Evolutionary conservation across 192 early-diverging fungal species (phyloP).

Genomic region (Mortierella claussenii): DNA sequence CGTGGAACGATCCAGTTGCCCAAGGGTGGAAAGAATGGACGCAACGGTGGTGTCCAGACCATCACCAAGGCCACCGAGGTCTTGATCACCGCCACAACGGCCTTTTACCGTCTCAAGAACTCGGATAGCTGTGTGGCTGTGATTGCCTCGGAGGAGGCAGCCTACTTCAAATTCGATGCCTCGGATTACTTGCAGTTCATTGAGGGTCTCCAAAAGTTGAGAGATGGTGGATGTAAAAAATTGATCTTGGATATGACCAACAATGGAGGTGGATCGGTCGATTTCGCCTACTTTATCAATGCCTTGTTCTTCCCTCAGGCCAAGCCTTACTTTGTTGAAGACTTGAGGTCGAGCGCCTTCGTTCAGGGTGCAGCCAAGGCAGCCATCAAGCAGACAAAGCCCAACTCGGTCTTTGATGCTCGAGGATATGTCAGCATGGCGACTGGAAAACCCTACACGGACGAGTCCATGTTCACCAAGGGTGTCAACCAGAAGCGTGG

Average conservation of each 20-base stretch:
- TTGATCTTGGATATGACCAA: constrained; percentile 57
- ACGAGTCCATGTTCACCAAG: constrained; percentile 45
- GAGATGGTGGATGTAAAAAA: constrained; percentile 42
- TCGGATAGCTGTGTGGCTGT: constrained; percentile 48
- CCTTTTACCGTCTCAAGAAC: constrained; percentile 33
- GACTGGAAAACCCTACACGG: constrained; percentile 31
- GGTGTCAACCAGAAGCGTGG: constrained; percentile 23
- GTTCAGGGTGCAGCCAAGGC: constrained; percentile 33
- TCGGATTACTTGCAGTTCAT: constrained; percentile 32
- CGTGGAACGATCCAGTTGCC: constrained; percentile 35
- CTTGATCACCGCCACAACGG: constrained; percentile 27
- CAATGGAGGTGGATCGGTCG: constrained; percentile 50
- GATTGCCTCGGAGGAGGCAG: constrained; percentile 43
- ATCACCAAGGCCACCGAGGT: constrained; percentile 38
- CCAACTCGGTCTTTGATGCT: constrained; percentile 31
- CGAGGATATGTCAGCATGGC: constrained; percentile 13
- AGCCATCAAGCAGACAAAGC: constrained; percentile 8
- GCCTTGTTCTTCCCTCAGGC: constrained; percentile 42
- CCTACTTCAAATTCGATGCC: constrained; percentile 23
- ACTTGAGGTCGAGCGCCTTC: constrained; percentile 17
- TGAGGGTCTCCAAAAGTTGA: constrained; percentile 32
- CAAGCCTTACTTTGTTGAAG: constrained; percentile 42
- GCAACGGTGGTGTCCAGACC: background rate
- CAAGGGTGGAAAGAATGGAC: constrained; percentile 22
- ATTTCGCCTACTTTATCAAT: constrained; percentile 54